A percentile compares a stretch with the other conserved stretches of the same genome.
These are phyloP conservation scores for Rhodotorula graminis DNA, from an alignment of 768 basidiomycete genomes.

Conservation along the genomic window DNA sequence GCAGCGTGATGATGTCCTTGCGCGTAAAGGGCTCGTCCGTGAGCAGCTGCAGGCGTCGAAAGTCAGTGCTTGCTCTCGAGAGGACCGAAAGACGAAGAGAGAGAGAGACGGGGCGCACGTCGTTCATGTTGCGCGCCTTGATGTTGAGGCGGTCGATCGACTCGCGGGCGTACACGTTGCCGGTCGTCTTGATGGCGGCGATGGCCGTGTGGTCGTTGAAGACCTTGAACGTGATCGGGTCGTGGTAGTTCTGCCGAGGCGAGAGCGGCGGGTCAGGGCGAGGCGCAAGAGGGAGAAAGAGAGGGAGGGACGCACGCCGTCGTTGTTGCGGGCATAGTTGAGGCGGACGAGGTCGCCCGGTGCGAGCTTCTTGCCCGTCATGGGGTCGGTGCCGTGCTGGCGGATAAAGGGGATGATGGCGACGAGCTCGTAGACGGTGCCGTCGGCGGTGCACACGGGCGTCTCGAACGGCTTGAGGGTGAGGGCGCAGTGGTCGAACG, in stretches of 20 bases:
- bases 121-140: slow-evolving; percentile 59
- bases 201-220: slow-evolving; percentile 96
- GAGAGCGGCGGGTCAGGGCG: slow-evolving; percentile 44
- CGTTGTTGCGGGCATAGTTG: slow-evolving; percentile 48
- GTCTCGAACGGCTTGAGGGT: slow-evolving; percentile 43
- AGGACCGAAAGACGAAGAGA: too few species aligned
- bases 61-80: too few species aligned
- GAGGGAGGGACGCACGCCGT: slow-evolving; percentile 48
- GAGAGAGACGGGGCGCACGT: slow-evolving; percentile 45
- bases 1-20: slow-evolving; percentile 88
- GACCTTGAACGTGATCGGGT: slow-evolving; percentile 95
- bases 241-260: slow-evolving; percentile 60
- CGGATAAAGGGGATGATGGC: slow-evolving; percentile 43
- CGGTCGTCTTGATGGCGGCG: slow-evolving; percentile 79
- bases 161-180: slow-evolving; percentile 88
- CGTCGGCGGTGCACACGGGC: slow-evolving; percentile 41
- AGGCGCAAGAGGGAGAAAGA: background rate
- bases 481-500: slow-evolving; percentile 37
- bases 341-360: slow-evolving; percentile 50
- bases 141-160: slow-evolving; percentile 56
- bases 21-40: slow-evolving; percentile 79
- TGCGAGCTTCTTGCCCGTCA: slow-evolving; percentile 49
- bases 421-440: slow-evolving; percentile 42
- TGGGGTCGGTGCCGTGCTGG: slow-evolving; percentile 47
- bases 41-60: slow-evolving; percentile 52